These are phyloP conservation scores for Spergularia bocconei DNA, from an alignment of 148 eudicot species.

Conservation along the genomic window DNA sequence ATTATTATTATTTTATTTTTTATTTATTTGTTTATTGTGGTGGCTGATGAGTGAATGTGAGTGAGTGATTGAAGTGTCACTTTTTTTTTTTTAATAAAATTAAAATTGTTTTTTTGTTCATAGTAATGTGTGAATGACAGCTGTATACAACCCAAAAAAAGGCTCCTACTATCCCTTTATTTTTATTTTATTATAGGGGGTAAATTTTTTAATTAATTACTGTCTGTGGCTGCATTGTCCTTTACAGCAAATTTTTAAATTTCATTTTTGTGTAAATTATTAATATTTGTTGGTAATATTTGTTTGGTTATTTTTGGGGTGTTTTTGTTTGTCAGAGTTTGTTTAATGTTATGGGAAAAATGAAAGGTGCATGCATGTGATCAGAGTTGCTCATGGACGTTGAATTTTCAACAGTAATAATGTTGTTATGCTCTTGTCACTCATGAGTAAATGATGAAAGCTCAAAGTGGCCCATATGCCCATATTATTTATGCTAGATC, in stretches of 20 bases:
- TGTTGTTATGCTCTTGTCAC: not conserved
- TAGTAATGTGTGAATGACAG: slow-evolving; percentile 27
- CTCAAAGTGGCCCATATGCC: not conserved
- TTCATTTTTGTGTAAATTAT: not conserved
- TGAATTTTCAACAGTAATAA: slow-evolving; percentile 4
- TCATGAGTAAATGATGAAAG: slow-evolving; percentile 22
- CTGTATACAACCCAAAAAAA: slow-evolving; percentile 28
- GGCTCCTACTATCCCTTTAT: slow-evolving; percentile 16
- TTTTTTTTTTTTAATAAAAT: not conserved
- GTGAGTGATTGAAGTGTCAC: not conserved
- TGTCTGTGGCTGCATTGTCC: slow-evolving; percentile 25
- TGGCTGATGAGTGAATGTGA: not conserved
- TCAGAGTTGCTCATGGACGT: not conserved
- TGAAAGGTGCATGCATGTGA: slow-evolving; percentile 19
- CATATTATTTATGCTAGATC: not conserved
- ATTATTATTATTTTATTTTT: not conserved
- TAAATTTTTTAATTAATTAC: slow-evolving; percentile 4
- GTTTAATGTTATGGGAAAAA: not conserved
- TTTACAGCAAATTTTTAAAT: slow-evolving; percentile 25
- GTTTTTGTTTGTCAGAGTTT: slow-evolving; percentile 7
- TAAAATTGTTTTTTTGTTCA: not conserved
- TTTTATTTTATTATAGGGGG: not conserved
- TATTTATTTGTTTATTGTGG: not conserved
- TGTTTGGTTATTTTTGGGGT: slow-evolving; percentile 6
- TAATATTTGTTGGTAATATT: not conserved